Conservation (phyloP, 257 asterid species). For the Coffea eugenioides region DNA sequence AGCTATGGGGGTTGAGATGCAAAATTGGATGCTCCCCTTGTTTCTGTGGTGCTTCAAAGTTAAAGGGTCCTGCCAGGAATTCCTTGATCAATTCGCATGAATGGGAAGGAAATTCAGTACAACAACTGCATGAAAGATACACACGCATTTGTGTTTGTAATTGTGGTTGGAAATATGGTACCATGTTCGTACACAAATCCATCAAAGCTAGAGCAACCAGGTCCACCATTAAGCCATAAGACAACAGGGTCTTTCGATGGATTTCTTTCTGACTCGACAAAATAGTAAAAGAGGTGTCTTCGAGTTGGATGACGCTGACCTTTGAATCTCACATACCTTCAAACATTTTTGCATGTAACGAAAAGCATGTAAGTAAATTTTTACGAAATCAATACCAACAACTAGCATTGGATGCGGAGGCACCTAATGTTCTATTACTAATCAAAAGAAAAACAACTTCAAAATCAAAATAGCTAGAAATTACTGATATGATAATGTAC, state of each 20-base stretch:
- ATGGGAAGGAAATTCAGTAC: no score
- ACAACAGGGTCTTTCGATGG: slow-evolving; percentile 53
- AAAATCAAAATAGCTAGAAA: no score
- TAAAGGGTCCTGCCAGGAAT: slow-evolving; percentile 50
- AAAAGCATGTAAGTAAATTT: no score
- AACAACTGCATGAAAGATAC: no score
- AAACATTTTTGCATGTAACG: neutral
- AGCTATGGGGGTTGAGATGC: slow-evolving; percentile 55
- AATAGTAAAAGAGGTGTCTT: slow-evolving; percentile 59
- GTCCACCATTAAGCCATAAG: slow-evolving; percentile 68
- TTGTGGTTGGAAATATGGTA: neutral
- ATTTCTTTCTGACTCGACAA: slow-evolving; percentile 48
- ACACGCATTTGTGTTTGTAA: no score
- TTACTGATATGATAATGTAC: slow-evolving; percentile 10
- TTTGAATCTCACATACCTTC: slow-evolving; percentile 43
- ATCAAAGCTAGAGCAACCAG: slow-evolving; percentile 72
- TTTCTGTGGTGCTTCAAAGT: slow-evolving; percentile 45
- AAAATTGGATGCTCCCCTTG: slow-evolving; percentile 42
- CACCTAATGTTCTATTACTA: no score
- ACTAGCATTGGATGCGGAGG: no score
- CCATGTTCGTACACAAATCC: slow-evolving; percentile 71
- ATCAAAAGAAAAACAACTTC: no score
- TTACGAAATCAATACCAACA: no score
- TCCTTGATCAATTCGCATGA: no score
- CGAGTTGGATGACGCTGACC: slow-evolving; percentile 6